phyloP scores from a whole-genome alignment of 345 rosid genomes.

The Aquilaria yunnanensis region DNA sequence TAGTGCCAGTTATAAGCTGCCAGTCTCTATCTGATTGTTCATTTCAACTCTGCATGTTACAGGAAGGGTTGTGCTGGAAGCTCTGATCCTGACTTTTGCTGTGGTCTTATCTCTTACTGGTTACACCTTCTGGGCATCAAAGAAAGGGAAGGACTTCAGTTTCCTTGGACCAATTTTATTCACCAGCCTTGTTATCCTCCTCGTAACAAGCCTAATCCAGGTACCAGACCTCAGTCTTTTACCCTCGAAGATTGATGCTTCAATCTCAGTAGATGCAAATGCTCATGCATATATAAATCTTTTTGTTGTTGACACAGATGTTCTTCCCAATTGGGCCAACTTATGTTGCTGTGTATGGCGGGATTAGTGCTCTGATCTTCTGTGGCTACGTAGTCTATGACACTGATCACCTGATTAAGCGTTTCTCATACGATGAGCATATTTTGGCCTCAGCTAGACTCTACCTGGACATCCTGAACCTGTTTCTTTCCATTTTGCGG shows the following conservation, averaged over 20 bases:
- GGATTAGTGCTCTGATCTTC: conserved; percentile 77
- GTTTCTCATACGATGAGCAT: conserved; percentile 88
- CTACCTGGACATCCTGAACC: conserved; percentile 85
- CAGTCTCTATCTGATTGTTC: not conserved
- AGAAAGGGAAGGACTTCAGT: conserved; percentile 93
- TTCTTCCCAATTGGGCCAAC: conserved; percentile 87
- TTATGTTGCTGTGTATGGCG: conserved; percentile 70
- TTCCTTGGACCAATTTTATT: conserved; percentile 85
- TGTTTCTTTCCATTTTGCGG: conserved; percentile 84
- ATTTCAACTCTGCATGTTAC: conserved; percentile 16
- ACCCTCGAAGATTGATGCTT: not conserved
- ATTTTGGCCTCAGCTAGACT: conserved; percentile 85
- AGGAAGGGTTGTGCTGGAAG: conserved; percentile 95
- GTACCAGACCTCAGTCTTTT: conserved; percentile 24
- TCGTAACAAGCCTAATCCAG: conserved; percentile 84
- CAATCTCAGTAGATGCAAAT: not conserved
- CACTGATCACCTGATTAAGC: conserved; percentile 88
- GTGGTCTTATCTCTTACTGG: conserved; percentile 80
- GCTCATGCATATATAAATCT: not conserved
- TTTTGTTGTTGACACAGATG: conserved; percentile 35
- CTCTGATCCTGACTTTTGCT: conserved; percentile 75
- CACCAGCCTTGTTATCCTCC: conserved; percentile 71
- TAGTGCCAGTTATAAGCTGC: not conserved
- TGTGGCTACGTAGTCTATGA: conserved; percentile 88
- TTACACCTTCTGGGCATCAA: conserved; percentile 97